A percentile compares a stretch with the other conserved stretches of the same genome.
phyloP scores from a whole-genome alignment of 306 rosid genomes.

The Pyrus communis region DNA sequence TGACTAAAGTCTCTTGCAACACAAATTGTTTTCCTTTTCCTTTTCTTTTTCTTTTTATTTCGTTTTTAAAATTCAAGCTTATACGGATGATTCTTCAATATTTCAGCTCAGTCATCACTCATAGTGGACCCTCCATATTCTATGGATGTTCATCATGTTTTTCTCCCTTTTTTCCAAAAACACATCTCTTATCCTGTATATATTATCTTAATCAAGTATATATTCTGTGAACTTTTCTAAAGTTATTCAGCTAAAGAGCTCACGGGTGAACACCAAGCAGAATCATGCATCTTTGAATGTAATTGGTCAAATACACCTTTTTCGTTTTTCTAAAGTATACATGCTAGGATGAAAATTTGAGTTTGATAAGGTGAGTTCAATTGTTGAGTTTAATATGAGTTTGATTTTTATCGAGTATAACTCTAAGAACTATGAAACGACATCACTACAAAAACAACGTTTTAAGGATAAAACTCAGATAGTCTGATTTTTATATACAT shows the following conservation, averaged over 20 bases:
- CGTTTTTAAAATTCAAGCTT: background rate
- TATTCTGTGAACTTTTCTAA: background rate
- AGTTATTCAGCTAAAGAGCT: background rate
- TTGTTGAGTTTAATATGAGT: background rate
- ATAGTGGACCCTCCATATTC: slow-evolving; percentile 27
- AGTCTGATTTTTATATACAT: no score
- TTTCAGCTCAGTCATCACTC: background rate
- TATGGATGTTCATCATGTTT: background rate
- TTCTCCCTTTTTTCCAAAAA: background rate
- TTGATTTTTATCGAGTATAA: no score
- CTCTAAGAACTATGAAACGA: background rate
- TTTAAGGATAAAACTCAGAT: no score
- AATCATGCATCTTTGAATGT: background rate
- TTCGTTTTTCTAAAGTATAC: background rate
- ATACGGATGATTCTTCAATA: slow-evolving; percentile 10
- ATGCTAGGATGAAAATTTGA: background rate
- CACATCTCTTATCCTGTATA: background rate
- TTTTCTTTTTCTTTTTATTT: background rate
- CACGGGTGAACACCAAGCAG: background rate
- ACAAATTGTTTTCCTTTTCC: background rate
- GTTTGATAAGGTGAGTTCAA: background rate
- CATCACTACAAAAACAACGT: background rate
- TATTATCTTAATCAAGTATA: background rate
- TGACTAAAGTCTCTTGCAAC: background rate
- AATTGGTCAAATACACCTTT: background rate